Percentiles rank a stretch among this genome's conserved stretches.
Conservation (phyloP, 306 rosid genomes). For the Carpinus viminea region DNA sequence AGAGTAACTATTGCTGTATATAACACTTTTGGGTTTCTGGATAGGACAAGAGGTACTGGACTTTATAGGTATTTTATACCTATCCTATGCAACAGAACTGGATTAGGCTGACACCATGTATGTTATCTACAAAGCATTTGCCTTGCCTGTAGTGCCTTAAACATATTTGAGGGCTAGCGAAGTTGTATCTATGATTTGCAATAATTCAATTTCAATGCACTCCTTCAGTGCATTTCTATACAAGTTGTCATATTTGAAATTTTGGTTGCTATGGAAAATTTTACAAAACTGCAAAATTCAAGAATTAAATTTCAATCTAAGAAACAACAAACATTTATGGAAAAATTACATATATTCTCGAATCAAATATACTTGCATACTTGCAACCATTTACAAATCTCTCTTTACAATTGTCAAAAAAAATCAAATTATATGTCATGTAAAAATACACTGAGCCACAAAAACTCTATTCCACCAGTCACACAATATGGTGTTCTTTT, state of each 20-base stretch:
- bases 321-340: background rate
- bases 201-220: background rate
- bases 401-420: background rate
- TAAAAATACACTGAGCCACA: background rate
- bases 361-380: background rate
- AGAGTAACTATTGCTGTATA: background rate
- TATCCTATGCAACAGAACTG: background rate
- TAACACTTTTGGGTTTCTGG: background rate
- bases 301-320: background rate
- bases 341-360: background rate
- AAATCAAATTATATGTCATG: background rate
- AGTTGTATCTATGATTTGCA: background rate
- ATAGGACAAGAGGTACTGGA: too few species aligned
- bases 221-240: background rate
- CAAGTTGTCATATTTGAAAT: background rate
- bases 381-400: background rate
- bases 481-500: background rate
- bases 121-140: background rate
- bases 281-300: background rate
- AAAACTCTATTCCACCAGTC: background rate
- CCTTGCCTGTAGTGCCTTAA: background rate
- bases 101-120: background rate
- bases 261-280: background rate
- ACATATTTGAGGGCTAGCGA: background rate
- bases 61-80: background rate